These are phyloP conservation scores for Somion occarium DNA, from an alignment of 1,284 basidiomycete genomes.

Conservation along the genomic window DNA sequence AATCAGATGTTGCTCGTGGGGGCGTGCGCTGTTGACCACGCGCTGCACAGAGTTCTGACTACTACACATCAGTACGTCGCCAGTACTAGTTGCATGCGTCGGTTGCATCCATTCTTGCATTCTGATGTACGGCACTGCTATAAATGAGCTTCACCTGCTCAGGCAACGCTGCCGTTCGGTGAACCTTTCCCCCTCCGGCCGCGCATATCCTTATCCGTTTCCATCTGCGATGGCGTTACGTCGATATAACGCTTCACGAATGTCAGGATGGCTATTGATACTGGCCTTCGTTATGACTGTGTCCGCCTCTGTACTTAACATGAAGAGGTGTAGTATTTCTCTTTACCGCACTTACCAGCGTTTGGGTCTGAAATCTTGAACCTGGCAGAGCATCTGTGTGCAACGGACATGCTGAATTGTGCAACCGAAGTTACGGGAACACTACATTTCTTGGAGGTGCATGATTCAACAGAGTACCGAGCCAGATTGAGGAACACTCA, in stretches of 20 bases:
- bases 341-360: no score
- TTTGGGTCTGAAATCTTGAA: background rate
- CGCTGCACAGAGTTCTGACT: no score
- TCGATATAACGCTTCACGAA: background rate
- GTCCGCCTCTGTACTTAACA: background rate
- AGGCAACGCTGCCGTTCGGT: no score
- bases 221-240: background rate
- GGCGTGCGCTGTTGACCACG: no score
- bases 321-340: background rate
- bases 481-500: background rate
- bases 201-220: background rate
- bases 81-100: no score
- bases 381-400: slow-evolving; percentile 31
- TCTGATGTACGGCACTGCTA: no score
- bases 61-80: no score
- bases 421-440: slow-evolving; percentile 54
- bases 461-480: slow-evolving; percentile 3
- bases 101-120: no score
- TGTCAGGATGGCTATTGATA: background rate
- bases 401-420: slow-evolving; percentile 55
- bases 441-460: slow-evolving; percentile 53
- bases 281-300: background rate
- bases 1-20: no score
- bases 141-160: no score
- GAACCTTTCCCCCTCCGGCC: no score